A percentile compares a stretch with the other conserved stretches of the same genome.
Conservation (phyloP, 179 eudicot species). For the Drosera spatulata region DNA sequence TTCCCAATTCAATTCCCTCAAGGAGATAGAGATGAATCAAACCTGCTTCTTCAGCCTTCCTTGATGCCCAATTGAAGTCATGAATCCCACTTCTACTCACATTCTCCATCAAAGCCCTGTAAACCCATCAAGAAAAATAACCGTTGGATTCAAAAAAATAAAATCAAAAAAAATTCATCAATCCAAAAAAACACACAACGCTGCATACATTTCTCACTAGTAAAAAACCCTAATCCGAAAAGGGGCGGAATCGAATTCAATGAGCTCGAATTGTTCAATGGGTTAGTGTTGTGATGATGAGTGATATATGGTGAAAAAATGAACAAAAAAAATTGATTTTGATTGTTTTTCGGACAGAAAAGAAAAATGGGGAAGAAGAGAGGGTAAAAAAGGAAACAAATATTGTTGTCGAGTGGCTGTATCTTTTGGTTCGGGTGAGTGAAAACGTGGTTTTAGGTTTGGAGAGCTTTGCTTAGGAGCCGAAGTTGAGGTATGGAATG, state of each 20-base stretch:
- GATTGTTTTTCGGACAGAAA: neutral
- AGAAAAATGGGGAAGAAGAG: neutral
- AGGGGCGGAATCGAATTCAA: too few relatives aligned
- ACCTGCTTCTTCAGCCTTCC: slow-evolving; percentile 98
- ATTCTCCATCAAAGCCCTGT: slow-evolving; percentile 51
- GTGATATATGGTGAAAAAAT: too few relatives aligned
- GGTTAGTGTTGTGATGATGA: too few relatives aligned
- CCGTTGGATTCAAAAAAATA: neutral
- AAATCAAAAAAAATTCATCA: too few relatives aligned
- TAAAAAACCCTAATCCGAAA: too few relatives aligned
- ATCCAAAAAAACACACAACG: too few relatives aligned
- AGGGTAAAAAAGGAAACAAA: slow-evolving; percentile 4
- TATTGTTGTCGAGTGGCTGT: slow-evolving; percentile 5
- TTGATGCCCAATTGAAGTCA: slow-evolving; percentile 64
- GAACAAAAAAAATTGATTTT: too few relatives aligned
- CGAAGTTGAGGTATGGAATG: too few relatives aligned
- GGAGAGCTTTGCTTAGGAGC: too few relatives aligned
- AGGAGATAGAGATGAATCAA: neutral
- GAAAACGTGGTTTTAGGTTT: too few relatives aligned
- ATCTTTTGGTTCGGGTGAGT: slow-evolving; percentile 8
- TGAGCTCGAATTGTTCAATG: too few relatives aligned
- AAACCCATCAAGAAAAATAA: slow-evolving; percentile 1
- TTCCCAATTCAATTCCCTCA: neutral
- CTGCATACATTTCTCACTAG: too few relatives aligned
- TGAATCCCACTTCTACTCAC: slow-evolving; percentile 27